phyloP scores from a whole-genome alignment of 495 filamentous ascomycete species.

The Penicillium argentinense region DNA sequence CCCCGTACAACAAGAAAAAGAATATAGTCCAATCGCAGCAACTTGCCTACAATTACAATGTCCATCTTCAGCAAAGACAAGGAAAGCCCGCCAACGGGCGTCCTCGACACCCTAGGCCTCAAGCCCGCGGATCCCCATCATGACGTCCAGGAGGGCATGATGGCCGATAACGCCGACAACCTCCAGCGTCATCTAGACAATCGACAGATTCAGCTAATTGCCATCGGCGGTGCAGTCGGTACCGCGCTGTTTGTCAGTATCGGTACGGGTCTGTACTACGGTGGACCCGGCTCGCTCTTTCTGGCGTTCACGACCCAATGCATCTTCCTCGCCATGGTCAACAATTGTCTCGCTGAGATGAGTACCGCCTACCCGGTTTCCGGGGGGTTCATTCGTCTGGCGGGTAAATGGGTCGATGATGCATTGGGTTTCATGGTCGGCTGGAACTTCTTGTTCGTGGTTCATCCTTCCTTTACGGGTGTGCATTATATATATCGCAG shows the following conservation, averaged over 20 bases:
- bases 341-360: conserved; percentile 47
- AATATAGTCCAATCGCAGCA: no score
- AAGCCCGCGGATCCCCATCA: conserved; percentile 15
- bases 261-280: conserved; percentile 31
- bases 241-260: conserved; percentile 57
- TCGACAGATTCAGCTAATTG: conserved; percentile 57
- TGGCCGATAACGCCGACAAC: conserved; percentile 28
- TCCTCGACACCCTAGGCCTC: conserved; percentile 12
- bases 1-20: no score
- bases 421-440: conserved; percentile 56
- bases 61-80: conserved; percentile 15
- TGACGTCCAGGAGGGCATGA: conserved; percentile 27
- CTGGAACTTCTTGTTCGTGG: conserved; percentile 57
- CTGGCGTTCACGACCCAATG: conserved; percentile 35
- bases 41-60: conserved; percentile 11
- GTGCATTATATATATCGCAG: no score
- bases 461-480: background rate
- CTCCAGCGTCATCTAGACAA: conserved; percentile 35
- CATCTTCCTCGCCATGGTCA: conserved; percentile 35
- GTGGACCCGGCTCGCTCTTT: conserved; percentile 57
- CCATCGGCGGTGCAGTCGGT: conserved; percentile 59
- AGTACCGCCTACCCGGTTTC: conserved; percentile 56
- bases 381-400: conserved; percentile 51
- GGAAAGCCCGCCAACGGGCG: conserved; percentile 6
- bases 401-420: conserved; percentile 50